These are phyloP conservation scores for Elsinoe necatrix DNA, from an alignment of 2,329 filamentous ascomycete genomes.

Conservation along the genomic window DNA sequence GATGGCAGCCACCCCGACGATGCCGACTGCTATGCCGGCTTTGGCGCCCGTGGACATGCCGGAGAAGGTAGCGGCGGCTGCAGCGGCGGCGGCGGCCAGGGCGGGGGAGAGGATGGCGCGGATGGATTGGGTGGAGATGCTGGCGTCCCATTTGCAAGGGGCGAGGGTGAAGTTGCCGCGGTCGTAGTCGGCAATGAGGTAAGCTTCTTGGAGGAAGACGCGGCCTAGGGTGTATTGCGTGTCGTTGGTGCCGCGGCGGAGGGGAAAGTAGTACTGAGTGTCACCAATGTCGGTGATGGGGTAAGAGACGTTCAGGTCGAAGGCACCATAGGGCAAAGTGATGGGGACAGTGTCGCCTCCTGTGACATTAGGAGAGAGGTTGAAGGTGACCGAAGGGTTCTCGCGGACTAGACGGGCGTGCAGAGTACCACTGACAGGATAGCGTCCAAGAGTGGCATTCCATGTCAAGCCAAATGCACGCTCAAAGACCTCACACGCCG, in stretches of 20 bases:
- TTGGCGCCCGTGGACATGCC: slow-evolving; percentile 27
- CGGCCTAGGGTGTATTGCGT: slow-evolving; percentile 32
- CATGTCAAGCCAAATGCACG: slow-evolving; percentile 30
- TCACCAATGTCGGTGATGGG: slow-evolving; percentile 24
- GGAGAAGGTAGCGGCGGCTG: slow-evolving; percentile 16
- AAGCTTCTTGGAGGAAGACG: slow-evolving; percentile 33
- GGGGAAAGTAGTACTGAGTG: slow-evolving; percentile 28
- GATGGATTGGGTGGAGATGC: slow-evolving; percentile 21
- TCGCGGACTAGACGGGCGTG: slow-evolving; percentile 22
- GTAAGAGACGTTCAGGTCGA: slow-evolving; percentile 27
- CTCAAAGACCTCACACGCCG: slow-evolving; percentile 31
- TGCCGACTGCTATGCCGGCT: slow-evolving; percentile 29
- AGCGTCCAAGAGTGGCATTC: slow-evolving; percentile 24
- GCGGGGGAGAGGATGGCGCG: slow-evolving; percentile 26
- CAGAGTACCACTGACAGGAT: slow-evolving; percentile 29
- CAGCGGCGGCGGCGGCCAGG: slow-evolving; percentile 7
- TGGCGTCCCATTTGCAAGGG: slow-evolving; percentile 28
- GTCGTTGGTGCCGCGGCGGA: slow-evolving; percentile 27
- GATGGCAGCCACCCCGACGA: slow-evolving; percentile 25
- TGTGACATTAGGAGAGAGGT: slow-evolving; percentile 21
- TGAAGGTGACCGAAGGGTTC: slow-evolving; percentile 30
- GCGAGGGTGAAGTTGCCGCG: slow-evolving; percentile 31
- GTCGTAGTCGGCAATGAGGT: slow-evolving; percentile 32
- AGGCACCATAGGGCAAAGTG: slow-evolving; percentile 30
- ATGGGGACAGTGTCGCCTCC: slow-evolving; percentile 27